Base-by-base conservation (phyloP, 2,329 filamentous ascomycete genomes). In the Fusarium albidum region DNA sequence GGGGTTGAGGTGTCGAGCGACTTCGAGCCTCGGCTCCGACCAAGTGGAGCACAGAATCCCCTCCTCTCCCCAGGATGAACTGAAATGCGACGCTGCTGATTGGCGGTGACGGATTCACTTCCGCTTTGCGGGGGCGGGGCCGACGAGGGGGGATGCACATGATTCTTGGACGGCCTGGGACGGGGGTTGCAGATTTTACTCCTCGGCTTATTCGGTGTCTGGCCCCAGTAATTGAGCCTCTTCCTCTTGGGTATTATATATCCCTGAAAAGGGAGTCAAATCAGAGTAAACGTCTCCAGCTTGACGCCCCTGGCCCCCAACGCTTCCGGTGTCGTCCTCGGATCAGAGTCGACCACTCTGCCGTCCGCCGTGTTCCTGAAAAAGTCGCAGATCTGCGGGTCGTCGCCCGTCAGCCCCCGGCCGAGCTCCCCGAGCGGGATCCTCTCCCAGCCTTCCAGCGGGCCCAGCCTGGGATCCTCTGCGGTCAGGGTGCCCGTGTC, bases 91-190 rank as follows among this genome's bases (percentile, higher is more conserved):
- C 17, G 21, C 11, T 21, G 14, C 39, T 46, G 15, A 63, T 63
- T 63, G 55, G 59, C 2, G 29, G 4, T 12, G 13, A 9, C 59
- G 59, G 59, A 33, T 7, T 63, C 34, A 40, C 17, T 60, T 59
- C 51, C 51, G 54, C 47, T 60, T 57, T 62, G 59, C 42, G 59
- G 59, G 59, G 59, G 59, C 26, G 59, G 59, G 59, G 59, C 59
- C 59, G 59, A 49, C 18, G 31, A 9, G 13, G 21, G 41, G 40
- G 45, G 48, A n/a, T n/a, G 55, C 59, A 60, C 44, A 59, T 61
- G 59, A 52, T 49, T 35, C 21, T n/a, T n/a, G 32, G 33, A 51
- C 35, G 38, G 49, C n/a, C 6, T 34, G 21, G 27, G 44, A n/a
- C 21, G 11, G n/a, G n/a, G n/a, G n/a, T n/a, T n/a, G n/a, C 17